phyloP scores from a whole-genome alignment of 176 grass and related monocot genomes.

The Oryza meyeriana region DNA sequence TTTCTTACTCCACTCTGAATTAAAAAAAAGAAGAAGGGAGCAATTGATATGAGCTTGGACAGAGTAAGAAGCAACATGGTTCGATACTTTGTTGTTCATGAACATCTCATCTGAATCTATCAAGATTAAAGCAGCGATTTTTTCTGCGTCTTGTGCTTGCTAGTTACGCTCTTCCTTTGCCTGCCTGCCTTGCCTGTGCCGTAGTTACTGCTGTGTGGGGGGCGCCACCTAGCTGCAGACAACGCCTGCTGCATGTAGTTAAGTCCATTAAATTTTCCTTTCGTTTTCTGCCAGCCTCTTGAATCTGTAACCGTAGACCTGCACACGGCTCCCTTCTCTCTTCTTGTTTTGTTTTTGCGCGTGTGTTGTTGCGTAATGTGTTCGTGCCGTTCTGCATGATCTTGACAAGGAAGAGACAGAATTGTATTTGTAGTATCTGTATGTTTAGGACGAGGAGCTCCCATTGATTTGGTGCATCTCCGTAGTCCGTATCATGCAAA shows the following conservation, averaged over 20 bases:
- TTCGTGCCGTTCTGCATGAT: constrained; percentile 1
- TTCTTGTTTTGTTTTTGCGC: neutral
- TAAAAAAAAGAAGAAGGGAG: neutral
- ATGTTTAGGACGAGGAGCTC: neutral
- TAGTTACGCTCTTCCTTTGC: constrained; percentile 6
- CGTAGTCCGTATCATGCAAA: neutral
- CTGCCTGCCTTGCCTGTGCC: constrained; percentile 10
- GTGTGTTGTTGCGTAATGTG: neutral
- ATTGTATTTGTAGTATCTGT: constrained; percentile 1
- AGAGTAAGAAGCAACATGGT: neutral
- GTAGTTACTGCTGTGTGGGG: constrained; percentile 21
- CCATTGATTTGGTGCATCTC: constrained; percentile 8
- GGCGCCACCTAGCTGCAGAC: neutral
- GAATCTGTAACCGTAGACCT: constrained; percentile 7
- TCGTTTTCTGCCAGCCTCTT: constrained; percentile 6
- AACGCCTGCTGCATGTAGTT: constrained; percentile 30
- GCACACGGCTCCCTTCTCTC: neutral
- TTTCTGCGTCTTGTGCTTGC: neutral
- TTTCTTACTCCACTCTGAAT: neutral
- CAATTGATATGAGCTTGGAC: constrained; percentile 24
- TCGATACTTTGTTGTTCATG: neutral
- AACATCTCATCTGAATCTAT: neutral
- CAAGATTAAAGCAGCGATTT: neutral
- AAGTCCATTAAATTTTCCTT: constrained; percentile 31
- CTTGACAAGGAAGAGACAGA: neutral